Conservation (phyloP, 1,284 basidiomycete species). For the Sutorius eximius region DNA sequence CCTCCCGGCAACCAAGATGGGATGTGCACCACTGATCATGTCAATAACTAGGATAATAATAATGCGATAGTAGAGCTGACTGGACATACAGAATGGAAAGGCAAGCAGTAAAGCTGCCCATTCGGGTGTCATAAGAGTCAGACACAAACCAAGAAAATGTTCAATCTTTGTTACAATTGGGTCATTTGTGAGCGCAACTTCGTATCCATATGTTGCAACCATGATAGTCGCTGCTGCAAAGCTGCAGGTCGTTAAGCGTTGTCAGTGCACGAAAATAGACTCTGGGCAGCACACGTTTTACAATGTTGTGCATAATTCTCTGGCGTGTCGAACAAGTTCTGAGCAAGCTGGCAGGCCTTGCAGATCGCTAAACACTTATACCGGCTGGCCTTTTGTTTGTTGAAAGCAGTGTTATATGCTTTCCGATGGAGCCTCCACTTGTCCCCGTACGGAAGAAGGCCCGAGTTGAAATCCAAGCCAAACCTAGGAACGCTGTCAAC, state of each 20-base stretch:
- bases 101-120: constrained; percentile 20
- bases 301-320: constrained; percentile 16
- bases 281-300: constrained; percentile 19
- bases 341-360: constrained; percentile 26
- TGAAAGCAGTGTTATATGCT: constrained; percentile 21
- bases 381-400: constrained; percentile 9
- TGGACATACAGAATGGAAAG: constrained; percentile 29
- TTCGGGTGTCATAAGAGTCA: constrained; percentile 23
- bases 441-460: constrained; percentile 28
- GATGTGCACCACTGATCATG: constrained; percentile 25
- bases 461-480: constrained; percentile 33
- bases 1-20: constrained; percentile 42
- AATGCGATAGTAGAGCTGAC: constrained; percentile 14
- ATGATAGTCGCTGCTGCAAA: constrained; percentile 27
- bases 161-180: constrained; percentile 26
- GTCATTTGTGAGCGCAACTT: constrained; percentile 21
- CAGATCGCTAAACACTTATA: constrained; percentile 19
- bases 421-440: constrained; percentile 30
- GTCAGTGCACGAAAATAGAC: not conserved
- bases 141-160: constrained; percentile 12
- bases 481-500: constrained; percentile 22
- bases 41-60: constrained; percentile 18
- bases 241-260: constrained; percentile 12
- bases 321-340: constrained; percentile 25
- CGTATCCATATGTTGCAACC: constrained; percentile 29